Evolutionary conservation across 2,329 filamentous ascomycete genomes (phyloP), one percentile per base, ranked within the genome.

Genomic region (Capronia americana): DNA sequence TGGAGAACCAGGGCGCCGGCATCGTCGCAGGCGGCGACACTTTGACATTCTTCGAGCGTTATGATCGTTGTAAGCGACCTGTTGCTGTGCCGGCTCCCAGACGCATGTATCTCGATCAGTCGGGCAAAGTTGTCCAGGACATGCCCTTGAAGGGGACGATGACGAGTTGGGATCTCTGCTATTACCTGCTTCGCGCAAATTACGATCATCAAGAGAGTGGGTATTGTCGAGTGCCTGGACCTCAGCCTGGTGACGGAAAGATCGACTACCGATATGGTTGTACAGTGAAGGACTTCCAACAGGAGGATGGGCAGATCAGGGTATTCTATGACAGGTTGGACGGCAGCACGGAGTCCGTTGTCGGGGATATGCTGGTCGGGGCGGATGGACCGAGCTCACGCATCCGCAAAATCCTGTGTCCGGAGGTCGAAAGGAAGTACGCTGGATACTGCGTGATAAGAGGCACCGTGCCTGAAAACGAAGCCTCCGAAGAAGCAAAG

Each of bases 361-460:
- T 60, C 11, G 69, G 69, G 14, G 64, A 69, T n/a, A 63, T 72
- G 46, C 70, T 73, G 17, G 64, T 73, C 46, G 72, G 63, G 24
- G 71, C 72, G 14, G 71, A 72, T 57, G 72, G 72, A 14, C 55
- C 70, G 4, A 69, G 69, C 57, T 73, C 70, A 2, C 71, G 66
- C 10, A 63, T 73, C 41, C 66, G 71, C 10, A 67, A 69, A 51
- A 67, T 72, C 20, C 44, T 73, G 12, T 66, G 61, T 38, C 66
- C 70, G 0, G 61, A 66, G 24, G 62, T 67, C 30, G 60, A 65
- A 34, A 53, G 68, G 32, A 66, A 69, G 26, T 74, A 73, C 57
- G 68, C 69, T 5, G 79, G 80, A 1, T 82, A 83, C 72, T 78
- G 79, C 67, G 79, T 79, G 3, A 76, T 80, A 26, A 73, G 81